Conservation (phyloP, 2,329 filamentous ascomycete species). For the Domatiomyces globalis region DNA sequence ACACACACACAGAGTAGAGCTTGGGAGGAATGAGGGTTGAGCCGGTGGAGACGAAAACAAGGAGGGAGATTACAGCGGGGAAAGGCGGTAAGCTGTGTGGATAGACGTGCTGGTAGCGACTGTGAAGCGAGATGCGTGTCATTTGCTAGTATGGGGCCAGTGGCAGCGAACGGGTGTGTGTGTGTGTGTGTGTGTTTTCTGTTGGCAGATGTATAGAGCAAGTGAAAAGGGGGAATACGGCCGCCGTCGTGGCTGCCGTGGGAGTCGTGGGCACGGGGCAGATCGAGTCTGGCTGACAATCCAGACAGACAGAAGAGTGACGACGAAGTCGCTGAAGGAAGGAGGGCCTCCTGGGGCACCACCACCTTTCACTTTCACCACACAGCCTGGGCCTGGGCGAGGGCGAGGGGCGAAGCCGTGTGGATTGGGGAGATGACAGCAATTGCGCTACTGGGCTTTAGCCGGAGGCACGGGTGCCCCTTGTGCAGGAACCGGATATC, state of each 20-base stretch:
- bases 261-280: neutral
- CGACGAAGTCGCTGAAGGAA: too few species aligned
- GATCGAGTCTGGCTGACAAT: too few species aligned
- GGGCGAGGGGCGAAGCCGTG: neutral
- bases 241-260: neutral
- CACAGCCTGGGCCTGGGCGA: neutral
- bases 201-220: neutral
- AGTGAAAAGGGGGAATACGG: neutral
- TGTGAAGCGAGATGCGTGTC: neutral
- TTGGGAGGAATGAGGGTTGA: neutral
- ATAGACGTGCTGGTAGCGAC: neutral
- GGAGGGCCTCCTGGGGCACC: neutral
- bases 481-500: neutral
- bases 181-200: neutral
- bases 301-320: too few species aligned
- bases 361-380: neutral
- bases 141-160: neutral
- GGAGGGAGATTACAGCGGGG: neutral
- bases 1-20: neutral
- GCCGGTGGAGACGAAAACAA: neutral
- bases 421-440: neutral
- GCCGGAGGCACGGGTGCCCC: neutral
- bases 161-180: neutral
- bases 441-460: neutral
- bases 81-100: neutral